Evolutionary conservation across 2,329 filamentous ascomycete species (phyloP).

Genomic region (Fusarium tuaranense): DNA sequence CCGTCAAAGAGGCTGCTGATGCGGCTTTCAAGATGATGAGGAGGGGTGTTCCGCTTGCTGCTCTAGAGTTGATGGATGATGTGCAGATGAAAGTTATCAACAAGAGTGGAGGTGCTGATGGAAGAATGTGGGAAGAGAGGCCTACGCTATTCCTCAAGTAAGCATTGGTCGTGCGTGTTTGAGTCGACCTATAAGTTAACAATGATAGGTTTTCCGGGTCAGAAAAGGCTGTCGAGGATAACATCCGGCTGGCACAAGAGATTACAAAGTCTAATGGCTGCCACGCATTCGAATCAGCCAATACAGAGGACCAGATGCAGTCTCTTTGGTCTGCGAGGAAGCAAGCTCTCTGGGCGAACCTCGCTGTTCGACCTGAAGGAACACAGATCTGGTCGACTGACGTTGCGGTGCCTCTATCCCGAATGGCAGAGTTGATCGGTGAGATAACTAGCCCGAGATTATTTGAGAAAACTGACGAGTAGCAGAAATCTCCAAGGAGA

Average conservation of each 20-base stretch:
- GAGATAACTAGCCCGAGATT: too few relatives aligned
- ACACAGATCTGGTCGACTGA: constrained; percentile 83
- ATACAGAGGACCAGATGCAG: constrained; percentile 70
- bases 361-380: constrained; percentile 70
- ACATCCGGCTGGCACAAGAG: constrained; percentile 68
- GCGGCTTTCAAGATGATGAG: constrained; percentile 74
- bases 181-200: not conserved
- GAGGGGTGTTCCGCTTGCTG: constrained; percentile 74
- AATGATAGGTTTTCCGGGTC: constrained; percentile 70
- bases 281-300: constrained; percentile 76
- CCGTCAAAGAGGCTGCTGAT: constrained; percentile 70
- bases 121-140: constrained; percentile 71
- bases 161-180: too few relatives aligned
- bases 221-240: constrained; percentile 67
- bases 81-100: constrained; percentile 78
- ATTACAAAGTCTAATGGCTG: constrained; percentile 64
- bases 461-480: not conserved
- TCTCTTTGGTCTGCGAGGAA: constrained; percentile 83
- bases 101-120: constrained; percentile 68
- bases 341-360: constrained; percentile 78
- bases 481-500: constrained; percentile 71
- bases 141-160: constrained; percentile 81
- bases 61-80: constrained; percentile 73
- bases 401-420: constrained; percentile 81
- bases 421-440: constrained; percentile 76